Evolutionary conservation across 2,329 filamentous ascomycete genomes (phyloP).

Genomic region (Bimuria novae-zelandiae): DNA sequence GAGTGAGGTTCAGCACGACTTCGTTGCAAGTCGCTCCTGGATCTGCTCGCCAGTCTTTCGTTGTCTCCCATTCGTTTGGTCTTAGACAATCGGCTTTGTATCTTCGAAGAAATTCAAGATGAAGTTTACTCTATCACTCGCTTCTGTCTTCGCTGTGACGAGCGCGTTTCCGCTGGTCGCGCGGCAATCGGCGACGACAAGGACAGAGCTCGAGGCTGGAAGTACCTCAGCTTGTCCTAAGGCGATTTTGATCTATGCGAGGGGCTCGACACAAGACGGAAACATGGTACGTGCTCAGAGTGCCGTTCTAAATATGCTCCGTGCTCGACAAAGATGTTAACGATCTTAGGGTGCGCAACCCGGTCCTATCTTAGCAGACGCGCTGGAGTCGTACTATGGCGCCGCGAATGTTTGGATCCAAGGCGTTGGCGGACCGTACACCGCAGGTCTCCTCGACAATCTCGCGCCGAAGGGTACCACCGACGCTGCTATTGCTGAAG

Average conservation of each 20-base stretch:
- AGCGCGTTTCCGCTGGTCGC: neutral
- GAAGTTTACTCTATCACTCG: conserved; percentile 2
- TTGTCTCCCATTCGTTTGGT: conserved; percentile 7
- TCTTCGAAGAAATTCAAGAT: conserved; percentile 2
- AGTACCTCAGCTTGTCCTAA: conserved; percentile 24
- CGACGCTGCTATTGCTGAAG: conserved; percentile 38
- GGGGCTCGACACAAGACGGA: conserved; percentile 29
- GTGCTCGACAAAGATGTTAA: neutral
- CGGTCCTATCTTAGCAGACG: conserved; percentile 25
- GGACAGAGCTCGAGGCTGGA: conserved; percentile 31
- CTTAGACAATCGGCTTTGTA: neutral
- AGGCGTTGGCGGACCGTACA: conserved; percentile 44
- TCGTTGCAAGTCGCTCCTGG: neutral
- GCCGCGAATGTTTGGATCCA: conserved; percentile 33
- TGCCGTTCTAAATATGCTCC: neutral
- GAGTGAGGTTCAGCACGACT: neutral
- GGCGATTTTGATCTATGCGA: conserved; percentile 35
- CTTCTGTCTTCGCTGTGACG: conserved; percentile 1
- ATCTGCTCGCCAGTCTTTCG: neutral
- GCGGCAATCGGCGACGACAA: conserved; percentile 8
- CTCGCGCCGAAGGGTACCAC: conserved; percentile 38
- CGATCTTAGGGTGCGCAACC: conserved; percentile 22
- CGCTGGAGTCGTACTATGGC: conserved; percentile 29
- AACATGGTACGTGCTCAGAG: conserved; percentile 29
- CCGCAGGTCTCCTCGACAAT: conserved; percentile 42